Percentiles rank a stretch among this genome's conserved stretches.
phyloP scores from a whole-genome alignment of 208 protist genomes.

The Wallacemonas sp. region DNA sequence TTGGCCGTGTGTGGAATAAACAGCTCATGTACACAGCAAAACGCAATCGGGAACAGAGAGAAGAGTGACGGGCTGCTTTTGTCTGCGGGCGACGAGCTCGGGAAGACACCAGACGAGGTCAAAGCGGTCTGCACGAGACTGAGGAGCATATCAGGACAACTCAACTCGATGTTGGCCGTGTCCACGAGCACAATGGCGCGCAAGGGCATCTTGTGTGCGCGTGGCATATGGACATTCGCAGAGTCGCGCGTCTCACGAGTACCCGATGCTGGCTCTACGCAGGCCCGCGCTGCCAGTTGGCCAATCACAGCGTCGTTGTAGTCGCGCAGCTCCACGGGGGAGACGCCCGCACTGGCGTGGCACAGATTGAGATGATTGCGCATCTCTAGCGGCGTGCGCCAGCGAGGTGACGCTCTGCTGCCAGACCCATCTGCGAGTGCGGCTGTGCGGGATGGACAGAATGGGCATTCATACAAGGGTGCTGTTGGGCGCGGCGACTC shows the following conservation, averaged over 20 bases:
- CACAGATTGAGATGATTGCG: conserved; percentile 61
- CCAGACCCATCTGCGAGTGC: no score
- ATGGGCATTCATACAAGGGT: conserved; percentile 6
- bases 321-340: conserved; percentile 35
- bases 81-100: not conserved
- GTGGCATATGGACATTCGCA: no score
- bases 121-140: conserved; percentile 33
- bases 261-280: no score
- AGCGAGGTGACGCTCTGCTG: no score
- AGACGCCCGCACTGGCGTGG: conserved; percentile 51
- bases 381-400: conserved; percentile 48
- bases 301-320: conserved; percentile 53
- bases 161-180: conserved; percentile 75
- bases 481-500: not conserved
- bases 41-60: conserved; percentile 35
- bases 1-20: conserved; percentile 70
- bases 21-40: conserved; percentile 72
- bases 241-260: no score
- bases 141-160: conserved; percentile 27
- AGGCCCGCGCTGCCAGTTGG: no score
- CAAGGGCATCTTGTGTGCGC: conserved; percentile 8
- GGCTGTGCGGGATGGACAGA: not conserved
- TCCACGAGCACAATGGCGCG: conserved; percentile 66
- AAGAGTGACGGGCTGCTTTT: conserved; percentile 27
- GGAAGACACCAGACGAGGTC: not conserved